Evolutionary conservation across 176 grass and related monocot genomes (phyloP).

Genomic region (Coix lacrymajobi): DNA sequence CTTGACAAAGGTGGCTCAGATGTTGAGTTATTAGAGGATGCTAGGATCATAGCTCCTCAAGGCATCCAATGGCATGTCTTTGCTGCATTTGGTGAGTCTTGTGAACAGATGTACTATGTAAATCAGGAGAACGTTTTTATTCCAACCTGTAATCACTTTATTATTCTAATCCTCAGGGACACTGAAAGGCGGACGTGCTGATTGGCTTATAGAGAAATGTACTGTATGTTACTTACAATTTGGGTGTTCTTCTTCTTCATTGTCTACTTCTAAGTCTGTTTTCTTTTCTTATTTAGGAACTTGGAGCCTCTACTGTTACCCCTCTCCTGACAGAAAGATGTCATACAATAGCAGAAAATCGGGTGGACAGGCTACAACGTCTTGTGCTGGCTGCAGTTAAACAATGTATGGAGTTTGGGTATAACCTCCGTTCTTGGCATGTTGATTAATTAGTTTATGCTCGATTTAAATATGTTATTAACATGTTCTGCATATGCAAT

Average conservation of each 20-base stretch:
- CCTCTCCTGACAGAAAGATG: constrained; percentile 83
- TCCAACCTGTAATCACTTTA: constrained; percentile 14
- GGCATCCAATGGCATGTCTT: constrained; percentile 87
- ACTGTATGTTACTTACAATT: constrained; percentile 73
- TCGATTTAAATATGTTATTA: background rate
- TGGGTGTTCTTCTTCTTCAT: background rate
- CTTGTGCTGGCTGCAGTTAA: constrained; percentile 91
- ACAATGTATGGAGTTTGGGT: constrained; percentile 51
- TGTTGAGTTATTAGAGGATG: constrained; percentile 62
- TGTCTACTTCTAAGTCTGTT: constrained; percentile 21
- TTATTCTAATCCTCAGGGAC: constrained; percentile 51
- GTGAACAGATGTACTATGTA: background rate
- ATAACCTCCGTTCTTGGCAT: background rate
- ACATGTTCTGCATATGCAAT: background rate
- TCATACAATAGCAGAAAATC: constrained; percentile 72
- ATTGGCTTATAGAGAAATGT: constrained; percentile 99
- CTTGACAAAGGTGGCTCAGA: constrained; percentile 59
- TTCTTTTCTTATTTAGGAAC: constrained; percentile 49
- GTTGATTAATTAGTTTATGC: background rate
- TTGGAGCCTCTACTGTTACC: constrained; percentile 89
- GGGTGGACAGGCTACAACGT: constrained; percentile 83
- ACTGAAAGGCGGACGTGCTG: constrained; percentile 84
- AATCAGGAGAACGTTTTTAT: background rate
- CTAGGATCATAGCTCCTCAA: constrained; percentile 47
- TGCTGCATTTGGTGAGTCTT: constrained; percentile 79